Conservation (phyloP, 345 rosid genomes). For the Passiflora organensis region DNA sequence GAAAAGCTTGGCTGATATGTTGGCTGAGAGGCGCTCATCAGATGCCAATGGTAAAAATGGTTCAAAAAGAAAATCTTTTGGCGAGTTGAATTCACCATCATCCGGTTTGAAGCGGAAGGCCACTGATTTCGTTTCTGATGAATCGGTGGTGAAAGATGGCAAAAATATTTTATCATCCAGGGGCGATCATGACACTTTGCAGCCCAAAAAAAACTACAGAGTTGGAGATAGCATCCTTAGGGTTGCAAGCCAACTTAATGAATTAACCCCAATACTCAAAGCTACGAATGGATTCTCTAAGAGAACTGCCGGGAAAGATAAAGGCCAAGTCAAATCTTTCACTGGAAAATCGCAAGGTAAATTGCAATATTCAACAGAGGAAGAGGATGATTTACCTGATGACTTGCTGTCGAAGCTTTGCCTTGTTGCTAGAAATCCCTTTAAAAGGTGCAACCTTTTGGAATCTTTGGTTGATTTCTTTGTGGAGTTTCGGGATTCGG, state of each 20-base stretch:
- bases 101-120: constrained; percentile 38
- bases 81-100: constrained; percentile 17
- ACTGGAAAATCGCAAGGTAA: constrained; percentile 17
- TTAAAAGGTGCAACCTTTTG: constrained; percentile 19
- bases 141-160: constrained; percentile 20
- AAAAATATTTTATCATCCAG: constrained; percentile 18
- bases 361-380: constrained; percentile 13
- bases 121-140: constrained; percentile 24
- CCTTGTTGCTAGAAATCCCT: constrained; percentile 36
- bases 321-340: constrained; percentile 21
- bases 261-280: constrained; percentile 17
- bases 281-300: constrained; percentile 4
- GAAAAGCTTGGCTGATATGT: constrained; percentile 51
- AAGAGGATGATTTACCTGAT: constrained; percentile 25
- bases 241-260: constrained; percentile 30
- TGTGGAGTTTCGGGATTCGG: constrained; percentile 35
- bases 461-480: constrained; percentile 30
- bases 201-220: constrained; percentile 31
- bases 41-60: constrained; percentile 20
- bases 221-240: constrained; percentile 35
- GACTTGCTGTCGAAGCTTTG: constrained; percentile 32
- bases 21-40: constrained; percentile 38
- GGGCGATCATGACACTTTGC: constrained; percentile 21
- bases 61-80: constrained; percentile 20
- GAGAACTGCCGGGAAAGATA: neutral